Evolutionary conservation across 768 basidiomycete species (phyloP).

Genomic region (Boletales sp.): DNA sequence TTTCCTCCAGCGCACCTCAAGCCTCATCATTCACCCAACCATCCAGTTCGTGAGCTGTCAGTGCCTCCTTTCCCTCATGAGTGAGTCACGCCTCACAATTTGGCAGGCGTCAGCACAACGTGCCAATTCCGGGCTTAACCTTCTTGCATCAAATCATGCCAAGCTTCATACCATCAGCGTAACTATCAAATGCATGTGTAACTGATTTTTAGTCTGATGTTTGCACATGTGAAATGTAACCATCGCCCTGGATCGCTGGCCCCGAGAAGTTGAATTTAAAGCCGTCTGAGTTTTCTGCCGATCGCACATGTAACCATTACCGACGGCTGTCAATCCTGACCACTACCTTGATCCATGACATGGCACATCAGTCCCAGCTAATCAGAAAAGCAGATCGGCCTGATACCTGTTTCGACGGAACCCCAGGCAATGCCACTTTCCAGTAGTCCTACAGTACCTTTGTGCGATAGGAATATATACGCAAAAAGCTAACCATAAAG

Average conservation of each 20-base stretch:
- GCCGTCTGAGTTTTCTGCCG: no score
- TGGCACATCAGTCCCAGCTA: no score
- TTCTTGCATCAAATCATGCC: slow-evolving; percentile 21
- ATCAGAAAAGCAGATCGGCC: no score
- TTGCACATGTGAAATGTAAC: no score
- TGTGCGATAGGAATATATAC: neutral
- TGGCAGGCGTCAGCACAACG: slow-evolving; percentile 22
- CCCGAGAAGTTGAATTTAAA: no score
- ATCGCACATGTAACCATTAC: no score
- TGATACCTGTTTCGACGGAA: no score
- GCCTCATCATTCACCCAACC: slow-evolving; percentile 6
- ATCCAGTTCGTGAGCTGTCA: slow-evolving; percentile 59
- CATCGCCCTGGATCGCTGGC: no score
- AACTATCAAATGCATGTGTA: neutral
- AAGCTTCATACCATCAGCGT: slow-evolving; percentile 16
- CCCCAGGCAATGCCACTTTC: neutral
- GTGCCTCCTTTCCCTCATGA: slow-evolving; percentile 7
- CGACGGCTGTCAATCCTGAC: no score
- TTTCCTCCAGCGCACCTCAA: neutral
- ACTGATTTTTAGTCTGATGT: no score
- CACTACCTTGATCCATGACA: no score
- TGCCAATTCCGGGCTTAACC: slow-evolving; percentile 29
- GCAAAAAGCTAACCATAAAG: no score
- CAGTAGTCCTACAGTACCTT: neutral
- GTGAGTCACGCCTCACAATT: neutral